Evolutionary conservation across 441 rosid species (phyloP), one percentile per base, ranked within the genome.

Genomic region (Erysimum cheiri): DNA sequence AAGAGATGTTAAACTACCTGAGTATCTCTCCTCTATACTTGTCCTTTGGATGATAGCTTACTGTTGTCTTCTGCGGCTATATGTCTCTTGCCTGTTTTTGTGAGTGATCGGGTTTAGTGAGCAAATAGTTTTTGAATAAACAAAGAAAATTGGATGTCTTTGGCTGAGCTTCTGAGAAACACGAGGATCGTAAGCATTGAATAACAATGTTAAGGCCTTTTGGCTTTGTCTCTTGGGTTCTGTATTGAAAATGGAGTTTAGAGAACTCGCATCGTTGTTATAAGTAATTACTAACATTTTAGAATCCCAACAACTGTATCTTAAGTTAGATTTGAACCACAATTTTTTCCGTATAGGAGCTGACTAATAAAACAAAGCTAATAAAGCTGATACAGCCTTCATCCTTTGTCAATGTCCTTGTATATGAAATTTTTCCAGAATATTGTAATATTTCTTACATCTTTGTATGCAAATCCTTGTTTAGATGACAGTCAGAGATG

Each of bases 401-500:
- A 12, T 6, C 36, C 14, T 22, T 70, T 26, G n/a, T 61, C 60
- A 17, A 48, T 15, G 14, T 60, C 57, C 7, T 59, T 60, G 26
- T 13, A 0, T 48, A 5, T 55, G 67, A 59, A 32, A 6, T 44
- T 14, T 14, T 41, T 3, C 8, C 17, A n/a, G 3, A 26, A n/a
- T 46, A 13, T 9, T 67, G 12, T 61, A 1, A n/a, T 4, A 9
- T 60, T 1, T 6, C 56, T 78, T 46, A 71, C 58, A 6, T 50
- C 46, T 31, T 55, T n/a, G 29, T 63, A 0, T 50, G 55, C 3
- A 15, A 56, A 61, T 39, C 22, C 13, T 64, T 49, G 59, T 59
- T 37, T 66, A 80, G 84, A 77, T 77, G 81, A 80, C 81, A 11
- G 81, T 77, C 28, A 66, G 84, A 60, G 81, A 78, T 32, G 86